Evolutionary conservation across 352 stramenopile species (phyloP).

Genomic region (Pelagophyceae sp.): DNA sequence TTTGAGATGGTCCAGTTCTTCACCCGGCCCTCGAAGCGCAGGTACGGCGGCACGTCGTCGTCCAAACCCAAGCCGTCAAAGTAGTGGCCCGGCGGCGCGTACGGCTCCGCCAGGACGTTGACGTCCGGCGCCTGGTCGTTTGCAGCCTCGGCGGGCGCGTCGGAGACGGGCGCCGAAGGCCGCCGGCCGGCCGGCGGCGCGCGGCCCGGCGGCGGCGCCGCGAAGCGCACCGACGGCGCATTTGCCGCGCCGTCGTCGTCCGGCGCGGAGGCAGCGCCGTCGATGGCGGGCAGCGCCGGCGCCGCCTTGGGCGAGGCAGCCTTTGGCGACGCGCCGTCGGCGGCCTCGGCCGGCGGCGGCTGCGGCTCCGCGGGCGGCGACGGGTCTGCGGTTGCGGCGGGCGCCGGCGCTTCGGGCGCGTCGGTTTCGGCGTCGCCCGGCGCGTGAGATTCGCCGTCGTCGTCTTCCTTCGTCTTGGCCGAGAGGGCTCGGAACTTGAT

Average conservation of each 20-base stretch:
- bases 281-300: no score
- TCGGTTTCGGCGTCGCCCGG: conserved; percentile 7
- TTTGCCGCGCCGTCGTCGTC: no score
- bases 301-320: no score
- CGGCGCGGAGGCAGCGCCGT: no score
- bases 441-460: neutral
- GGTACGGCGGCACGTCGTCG: conserved; percentile 20
- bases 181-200: no score
- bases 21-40: conserved; percentile 9
- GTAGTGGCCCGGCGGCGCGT: conserved; percentile 17
- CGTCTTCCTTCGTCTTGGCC: neutral
- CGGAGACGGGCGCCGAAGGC: no score
- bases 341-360: no score
- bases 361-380: no score
- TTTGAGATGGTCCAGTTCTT: conserved; percentile 24
- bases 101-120: conserved; percentile 2
- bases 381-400: conserved; percentile 5
- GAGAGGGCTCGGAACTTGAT: conserved; percentile 10
- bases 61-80: conserved; percentile 17
- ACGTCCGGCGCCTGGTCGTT: neutral
- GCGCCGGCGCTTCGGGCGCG: conserved; percentile 9
- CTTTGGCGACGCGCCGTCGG: no score
- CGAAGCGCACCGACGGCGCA: no score
- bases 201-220: no score
- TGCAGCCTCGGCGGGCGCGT: no score